Conservation (phyloP, 306 rosid species). For the Quercus berberidifolia region DNA sequence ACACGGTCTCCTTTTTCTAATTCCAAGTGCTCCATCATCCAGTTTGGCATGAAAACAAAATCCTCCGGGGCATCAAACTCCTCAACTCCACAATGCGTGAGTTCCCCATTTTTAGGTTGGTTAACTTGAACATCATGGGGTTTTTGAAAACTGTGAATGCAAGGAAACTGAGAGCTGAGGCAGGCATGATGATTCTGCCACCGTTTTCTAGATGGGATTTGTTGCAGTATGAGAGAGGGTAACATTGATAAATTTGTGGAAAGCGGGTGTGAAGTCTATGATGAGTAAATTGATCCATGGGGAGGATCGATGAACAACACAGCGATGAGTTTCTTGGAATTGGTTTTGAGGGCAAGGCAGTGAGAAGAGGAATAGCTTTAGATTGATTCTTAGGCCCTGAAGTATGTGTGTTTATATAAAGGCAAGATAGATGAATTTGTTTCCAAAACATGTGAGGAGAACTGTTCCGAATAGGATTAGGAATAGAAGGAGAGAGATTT, state of each 20-base stretch:
- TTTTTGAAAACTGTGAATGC: neutral
- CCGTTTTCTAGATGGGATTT: neutral
- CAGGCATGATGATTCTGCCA: neutral
- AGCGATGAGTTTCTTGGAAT: too few relatives aligned
- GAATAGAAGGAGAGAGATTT: too few relatives aligned
- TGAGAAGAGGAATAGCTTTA: too few relatives aligned
- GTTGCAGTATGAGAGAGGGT: neutral
- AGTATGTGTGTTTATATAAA: too few relatives aligned
- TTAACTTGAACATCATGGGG: neutral
- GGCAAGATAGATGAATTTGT: too few relatives aligned
- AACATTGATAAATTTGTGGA: neutral
- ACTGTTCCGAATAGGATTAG: too few relatives aligned
- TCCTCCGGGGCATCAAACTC: neutral
- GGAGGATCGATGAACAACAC: neutral
- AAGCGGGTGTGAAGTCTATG: neutral
- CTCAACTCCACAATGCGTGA: neutral
- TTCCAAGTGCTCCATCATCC: neutral
- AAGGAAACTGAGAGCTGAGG: neutral
- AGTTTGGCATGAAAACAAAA: neutral
- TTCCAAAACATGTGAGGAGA: too few relatives aligned
- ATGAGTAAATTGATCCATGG: neutral
- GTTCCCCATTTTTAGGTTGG: neutral
- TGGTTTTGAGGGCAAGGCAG: too few relatives aligned
- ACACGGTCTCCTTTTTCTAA: neutral
- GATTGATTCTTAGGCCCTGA: too few relatives aligned